A percentile compares a stretch with the other conserved stretches of the same genome.
These are phyloP conservation scores for Penicillium sp. DNA, from an alignment of 2,329 filamentous ascomycete genomes.

Conservation along the genomic window DNA sequence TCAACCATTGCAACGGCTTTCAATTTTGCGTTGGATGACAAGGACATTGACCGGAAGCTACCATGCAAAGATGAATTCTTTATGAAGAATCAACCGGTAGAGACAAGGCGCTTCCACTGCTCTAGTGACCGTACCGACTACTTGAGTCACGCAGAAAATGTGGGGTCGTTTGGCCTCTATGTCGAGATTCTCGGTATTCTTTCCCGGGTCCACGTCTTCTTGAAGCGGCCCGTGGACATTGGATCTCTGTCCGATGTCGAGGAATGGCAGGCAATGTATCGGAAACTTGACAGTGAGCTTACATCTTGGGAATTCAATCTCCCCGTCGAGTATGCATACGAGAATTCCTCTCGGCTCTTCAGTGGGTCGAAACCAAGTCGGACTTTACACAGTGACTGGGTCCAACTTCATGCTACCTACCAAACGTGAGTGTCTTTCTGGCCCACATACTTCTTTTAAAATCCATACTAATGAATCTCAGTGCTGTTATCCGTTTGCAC, in stretches of 20 bases:
- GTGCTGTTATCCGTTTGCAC: slow-evolving; percentile 83
- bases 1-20: slow-evolving; percentile 90
- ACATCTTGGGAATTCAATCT: slow-evolving; percentile 83
- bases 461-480: slow-evolving; percentile 37
- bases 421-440: slow-evolving; percentile 65
- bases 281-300: slow-evolving; percentile 78
- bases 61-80: slow-evolving; percentile 89
- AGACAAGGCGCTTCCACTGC: slow-evolving; percentile 77
- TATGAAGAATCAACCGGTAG: slow-evolving; percentile 79
- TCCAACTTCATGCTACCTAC: slow-evolving; percentile 89
- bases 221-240: slow-evolving; percentile 89
- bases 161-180: slow-evolving; percentile 88
- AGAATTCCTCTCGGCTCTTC: slow-evolving; percentile 78
- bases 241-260: slow-evolving; percentile 82
- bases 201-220: slow-evolving; percentile 83
- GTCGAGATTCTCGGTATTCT: slow-evolving; percentile 87
- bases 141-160: slow-evolving; percentile 73
- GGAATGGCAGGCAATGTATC: slow-evolving; percentile 85
- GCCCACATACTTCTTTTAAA: no score
- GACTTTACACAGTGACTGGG: slow-evolving; percentile 77
- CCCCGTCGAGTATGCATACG: slow-evolving; percentile 74
- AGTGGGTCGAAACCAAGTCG: slow-evolving; percentile 67
- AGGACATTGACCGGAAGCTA: slow-evolving; percentile 83
- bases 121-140: slow-evolving; percentile 62
- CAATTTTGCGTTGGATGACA: slow-evolving; percentile 86